phyloP scores from a whole-genome alignment of 2,329 filamentous ascomycete species.

The Aspergillus fijiensis region DNA sequence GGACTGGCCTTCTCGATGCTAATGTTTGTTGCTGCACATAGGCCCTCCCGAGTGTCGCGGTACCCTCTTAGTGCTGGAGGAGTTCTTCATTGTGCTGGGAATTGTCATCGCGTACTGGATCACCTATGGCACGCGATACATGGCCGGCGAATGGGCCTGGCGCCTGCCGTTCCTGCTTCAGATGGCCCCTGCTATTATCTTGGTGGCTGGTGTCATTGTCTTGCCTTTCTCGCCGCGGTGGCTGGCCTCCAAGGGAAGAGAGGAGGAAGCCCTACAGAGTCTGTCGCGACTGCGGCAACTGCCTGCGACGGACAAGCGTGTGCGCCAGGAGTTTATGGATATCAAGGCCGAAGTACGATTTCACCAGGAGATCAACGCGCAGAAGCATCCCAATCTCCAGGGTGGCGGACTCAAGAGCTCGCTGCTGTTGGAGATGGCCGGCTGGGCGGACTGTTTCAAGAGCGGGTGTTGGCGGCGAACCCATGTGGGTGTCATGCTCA shows the following conservation, averaged over 20 bases:
- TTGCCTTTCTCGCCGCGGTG: conserved; percentile 59
- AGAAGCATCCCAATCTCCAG: conserved; percentile 41
- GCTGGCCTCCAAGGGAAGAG: conserved; percentile 49
- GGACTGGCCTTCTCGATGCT: neutral
- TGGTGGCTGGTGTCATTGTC: conserved; percentile 40
- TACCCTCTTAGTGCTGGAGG: conserved; percentile 45
- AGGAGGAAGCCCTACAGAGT: conserved; percentile 51
- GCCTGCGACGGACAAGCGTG: conserved; percentile 49
- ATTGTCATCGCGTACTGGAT: conserved; percentile 46
- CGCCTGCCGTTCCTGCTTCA: conserved; percentile 51
- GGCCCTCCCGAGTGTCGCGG: conserved; percentile 50
- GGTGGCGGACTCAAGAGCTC: conserved; percentile 33
- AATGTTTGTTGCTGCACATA: conserved; percentile 3
- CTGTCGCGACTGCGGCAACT: conserved; percentile 52
- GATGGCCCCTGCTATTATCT: conserved; percentile 42
- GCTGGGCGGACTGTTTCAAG: conserved; percentile 53
- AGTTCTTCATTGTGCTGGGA: conserved; percentile 43
- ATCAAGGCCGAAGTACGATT: conserved; percentile 56
- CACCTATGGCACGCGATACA: conserved; percentile 46
- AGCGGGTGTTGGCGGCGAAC: conserved; percentile 52
- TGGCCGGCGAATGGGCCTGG: conserved; percentile 49
- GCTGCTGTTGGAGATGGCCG: conserved; percentile 50
- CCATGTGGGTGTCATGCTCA: conserved; percentile 52
- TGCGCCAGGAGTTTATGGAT: conserved; percentile 53
- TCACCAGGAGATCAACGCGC: conserved; percentile 47